Conservation (phyloP, 1,284 basidiomycete genomes). For the Singerocomus rubriflavus region DNA sequence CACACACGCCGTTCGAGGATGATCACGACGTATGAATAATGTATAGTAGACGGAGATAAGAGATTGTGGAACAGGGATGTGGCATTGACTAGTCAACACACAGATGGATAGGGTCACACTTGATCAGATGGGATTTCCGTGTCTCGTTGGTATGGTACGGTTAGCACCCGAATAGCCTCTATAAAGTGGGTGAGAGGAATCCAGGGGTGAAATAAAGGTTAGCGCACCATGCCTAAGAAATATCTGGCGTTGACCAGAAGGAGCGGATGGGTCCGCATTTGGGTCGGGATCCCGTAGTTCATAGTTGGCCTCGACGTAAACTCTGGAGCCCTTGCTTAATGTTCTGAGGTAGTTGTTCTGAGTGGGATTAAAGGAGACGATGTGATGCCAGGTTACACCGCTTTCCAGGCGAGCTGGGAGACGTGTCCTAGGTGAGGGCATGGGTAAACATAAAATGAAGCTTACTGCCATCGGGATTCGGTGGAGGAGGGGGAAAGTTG, state of each 20-base stretch:
- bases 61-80: background rate
- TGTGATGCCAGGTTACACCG: constrained; percentile 68
- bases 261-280: constrained; percentile 57
- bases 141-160: constrained; percentile 25
- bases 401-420: constrained; percentile 49
- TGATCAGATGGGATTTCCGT: constrained; percentile 26
- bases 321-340: constrained; percentile 64
- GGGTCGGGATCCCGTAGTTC: constrained; percentile 70
- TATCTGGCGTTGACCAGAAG: constrained; percentile 72
- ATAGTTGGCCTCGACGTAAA: constrained; percentile 74
- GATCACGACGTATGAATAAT: constrained; percentile 30
- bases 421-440: constrained; percentile 1
- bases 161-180: constrained; percentile 30
- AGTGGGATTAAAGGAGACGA: constrained; percentile 63
- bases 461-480: constrained; percentile 60
- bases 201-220: background rate
- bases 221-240: constrained; percentile 69
- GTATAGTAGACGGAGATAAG: constrained; percentile 13
- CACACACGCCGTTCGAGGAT: constrained; percentile 30
- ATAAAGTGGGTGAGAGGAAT: constrained; percentile 13
- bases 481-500: constrained; percentile 56
- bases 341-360: constrained; percentile 60
- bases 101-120: constrained; percentile 7
- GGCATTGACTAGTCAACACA: constrained; percentile 4
- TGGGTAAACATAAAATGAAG: constrained; percentile 7